Evolutionary conservation across 805 yeast species (phyloP), one percentile per base, ranked within the genome.

Genomic region (Yarrowia porcina): DNA sequence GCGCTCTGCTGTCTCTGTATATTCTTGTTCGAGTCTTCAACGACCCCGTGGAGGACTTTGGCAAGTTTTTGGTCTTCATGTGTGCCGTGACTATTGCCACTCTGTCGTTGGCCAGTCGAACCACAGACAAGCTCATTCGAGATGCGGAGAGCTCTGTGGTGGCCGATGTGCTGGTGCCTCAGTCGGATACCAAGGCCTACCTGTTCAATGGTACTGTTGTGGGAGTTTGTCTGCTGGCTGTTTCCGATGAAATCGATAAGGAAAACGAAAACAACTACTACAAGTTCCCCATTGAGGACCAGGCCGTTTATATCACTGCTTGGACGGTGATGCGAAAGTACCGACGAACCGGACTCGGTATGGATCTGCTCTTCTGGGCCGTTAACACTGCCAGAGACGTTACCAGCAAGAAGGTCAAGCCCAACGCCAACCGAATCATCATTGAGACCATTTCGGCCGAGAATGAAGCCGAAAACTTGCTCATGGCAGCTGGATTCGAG

Each of bases 161-260:
- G 20, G n/a, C 54, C 6, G 63, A 59, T 13, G 63, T 42, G 21
- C 54, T 45, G 17, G 54, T 59, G 13, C 32, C 61, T n/a, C 61
- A 41, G 49, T 56, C 61, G 4, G 61, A 56, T 15, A 56, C 63
- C 23, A 52, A 44, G 36, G 64, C 63, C 3, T 63, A 59, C 25
- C 39, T 64, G 27, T 64, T 35, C 64, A 64, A 64, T 27, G 65
- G 64, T 25, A n/a, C 30, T 12, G 62, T 54, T 7, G 66, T 62
- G 4, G 63, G 36, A 7, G 66, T 61, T 18, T 42, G 54, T 45
- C 54, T 45, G 32, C 41, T 64, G 20, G 44, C 54, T 12, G 33
- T 56, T 17, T 56, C 64, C 18, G 47, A 50, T 18, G 64, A 57
- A 42, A 28, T 33, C 18, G 57, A 38, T 28, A 41, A 30, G 41